phyloP scores from a whole-genome alignment of 208 protist genomes.

The Perkinsela sp. region DNA sequence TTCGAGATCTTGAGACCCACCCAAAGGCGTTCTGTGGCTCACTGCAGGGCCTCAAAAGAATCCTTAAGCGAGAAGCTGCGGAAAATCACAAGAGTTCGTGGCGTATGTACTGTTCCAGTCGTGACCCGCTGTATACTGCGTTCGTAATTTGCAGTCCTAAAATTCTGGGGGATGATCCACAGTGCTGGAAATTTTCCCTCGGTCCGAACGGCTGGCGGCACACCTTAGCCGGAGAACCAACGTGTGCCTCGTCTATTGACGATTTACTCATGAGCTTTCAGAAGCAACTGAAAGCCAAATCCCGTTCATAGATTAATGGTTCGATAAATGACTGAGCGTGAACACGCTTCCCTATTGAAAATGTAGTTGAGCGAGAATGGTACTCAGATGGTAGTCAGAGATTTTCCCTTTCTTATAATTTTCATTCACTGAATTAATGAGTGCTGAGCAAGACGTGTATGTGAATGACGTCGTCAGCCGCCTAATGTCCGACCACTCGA shows the following conservation, averaged over 20 bases:
- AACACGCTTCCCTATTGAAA: too few species aligned
- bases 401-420: not conserved
- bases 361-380: too few species aligned
- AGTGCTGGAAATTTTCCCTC: not conserved
- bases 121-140: not conserved
- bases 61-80: not conserved
- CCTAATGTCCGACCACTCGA: not conserved
- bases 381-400: too few species aligned
- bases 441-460: not conserved
- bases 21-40: not conserved
- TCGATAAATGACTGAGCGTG: too few species aligned
- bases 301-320: too few species aligned
- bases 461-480: not conserved
- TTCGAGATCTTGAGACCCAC: not conserved
- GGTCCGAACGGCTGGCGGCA: not conserved
- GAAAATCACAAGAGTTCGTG: not conserved
- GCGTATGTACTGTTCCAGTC: not conserved
- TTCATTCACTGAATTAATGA: not conserved
- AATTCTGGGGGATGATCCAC: not conserved
- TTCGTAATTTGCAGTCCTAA: not conserved
- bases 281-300: not conserved
- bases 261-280: not conserved
- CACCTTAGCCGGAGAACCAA: not conserved
- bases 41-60: not conserved
- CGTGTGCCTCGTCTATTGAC: not conserved